Evolutionary conservation across 179 eudicot species (phyloP), one percentile per base, ranked within the genome.

Genomic region (Dionaea muscipula): DNA sequence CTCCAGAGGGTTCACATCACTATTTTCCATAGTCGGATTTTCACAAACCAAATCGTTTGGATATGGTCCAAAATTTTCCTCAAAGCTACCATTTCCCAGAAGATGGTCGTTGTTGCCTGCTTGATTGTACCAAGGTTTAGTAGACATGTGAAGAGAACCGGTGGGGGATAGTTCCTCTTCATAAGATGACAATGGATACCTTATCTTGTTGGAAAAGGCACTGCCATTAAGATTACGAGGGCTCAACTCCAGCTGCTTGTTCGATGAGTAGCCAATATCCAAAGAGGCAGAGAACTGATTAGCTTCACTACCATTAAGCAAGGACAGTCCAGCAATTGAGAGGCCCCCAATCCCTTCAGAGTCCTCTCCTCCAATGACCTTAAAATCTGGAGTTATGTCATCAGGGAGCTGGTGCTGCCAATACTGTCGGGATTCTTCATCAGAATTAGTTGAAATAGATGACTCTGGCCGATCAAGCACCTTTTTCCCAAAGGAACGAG

Each of bases 321-420:
- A 68, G 52, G 95, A 78, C 60, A 91, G 64, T 25, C 61, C 68
- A 21, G 89, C 75, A 62, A 90, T 72, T 0, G 91, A 64, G 53
- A 90, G 75, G 65, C 49, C 56, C 20, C 68, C 63, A 52, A 59
- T 38, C 62, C 72, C 79, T 54, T 43, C 83, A 59, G 72, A 67
- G 13, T 76, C 82, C 23, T 80, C 85, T 56, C 70, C 84, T 40
- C 79, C 86, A 60, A 56, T 49, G 50, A 75, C 72, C 45, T 78
- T 82, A 54, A 91, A 91, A 66, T 91, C 98, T 1, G 98, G 98
- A 74, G 86, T 91, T 49, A 91, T 82, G 68, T 91, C 98, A 72
- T 91, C 98, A 20, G 98, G 98, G 22, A 91, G 96, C 67, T 84
- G 91, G 60, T 62, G 76, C 62, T 83, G 79, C 98, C 98, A 91